Percentiles rank a stretch among this genome's conserved stretches.
phyloP scores from a whole-genome alignment of 805 yeast genomes.

The Teunomyces barrocoloradensis region DNA sequence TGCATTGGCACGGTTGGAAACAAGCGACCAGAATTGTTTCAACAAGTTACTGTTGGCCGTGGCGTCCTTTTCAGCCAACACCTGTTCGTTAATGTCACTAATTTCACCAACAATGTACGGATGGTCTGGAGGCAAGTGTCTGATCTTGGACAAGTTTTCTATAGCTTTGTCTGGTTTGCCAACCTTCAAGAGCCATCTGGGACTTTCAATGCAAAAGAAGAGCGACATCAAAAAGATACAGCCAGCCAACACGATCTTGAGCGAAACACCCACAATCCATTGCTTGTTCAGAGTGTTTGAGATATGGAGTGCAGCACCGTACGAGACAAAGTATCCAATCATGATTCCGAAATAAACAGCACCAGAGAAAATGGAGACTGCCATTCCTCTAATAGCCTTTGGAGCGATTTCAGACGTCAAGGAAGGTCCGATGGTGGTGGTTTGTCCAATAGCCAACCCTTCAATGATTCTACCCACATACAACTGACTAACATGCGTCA shows the following conservation, averaged over 20 bases:
- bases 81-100: slow-evolving; percentile 20
- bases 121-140: slow-evolving; percentile 21
- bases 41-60: slow-evolving; percentile 11
- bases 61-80: slow-evolving; percentile 20
- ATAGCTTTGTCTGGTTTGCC: slow-evolving; percentile 18
- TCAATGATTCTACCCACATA: slow-evolving; percentile 24
- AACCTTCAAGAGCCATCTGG: slow-evolving; percentile 22
- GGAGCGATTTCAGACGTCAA: slow-evolving; percentile 23
- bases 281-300: slow-evolving; percentile 13
- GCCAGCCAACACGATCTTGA: slow-evolving; percentile 20
- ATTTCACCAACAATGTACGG: slow-evolving; percentile 22
- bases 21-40: slow-evolving; percentile 14
- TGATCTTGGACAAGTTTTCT: slow-evolving; percentile 16
- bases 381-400: slow-evolving; percentile 20
- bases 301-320: slow-evolving; percentile 45
- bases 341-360: slow-evolving; percentile 24
- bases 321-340: slow-evolving; percentile 30
- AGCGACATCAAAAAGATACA: slow-evolving; percentile 17
- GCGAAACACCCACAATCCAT: slow-evolving; percentile 20
- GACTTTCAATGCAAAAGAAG: slow-evolving; percentile 20
- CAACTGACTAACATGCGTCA: slow-evolving; percentile 18
- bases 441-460: slow-evolving; percentile 24
- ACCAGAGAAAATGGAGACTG: slow-evolving; percentile 22
- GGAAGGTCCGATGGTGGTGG: slow-evolving; percentile 23
- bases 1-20: slow-evolving; percentile 15